These are phyloP conservation scores for Sporothrix luriei DNA, from an alignment of 2,329 filamentous ascomycete species.

Conservation along the genomic window DNA sequence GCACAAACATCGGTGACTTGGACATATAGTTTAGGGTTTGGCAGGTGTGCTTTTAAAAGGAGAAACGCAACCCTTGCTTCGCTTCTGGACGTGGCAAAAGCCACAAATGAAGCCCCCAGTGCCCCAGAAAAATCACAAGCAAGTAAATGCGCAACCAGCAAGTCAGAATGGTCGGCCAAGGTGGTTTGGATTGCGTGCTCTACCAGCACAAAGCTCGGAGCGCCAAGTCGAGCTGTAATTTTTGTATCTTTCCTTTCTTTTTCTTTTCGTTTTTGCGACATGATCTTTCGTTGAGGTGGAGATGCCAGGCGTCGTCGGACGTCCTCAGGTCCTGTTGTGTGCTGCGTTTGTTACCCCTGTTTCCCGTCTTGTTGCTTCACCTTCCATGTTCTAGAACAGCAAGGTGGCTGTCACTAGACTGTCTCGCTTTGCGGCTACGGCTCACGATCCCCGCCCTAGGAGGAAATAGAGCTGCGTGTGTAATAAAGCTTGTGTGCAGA, in stretches of 20 bases:
- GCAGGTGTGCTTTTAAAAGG: constrained; percentile 9
- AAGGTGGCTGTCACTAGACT: constrained; percentile 11
- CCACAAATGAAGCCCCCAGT: neutral
- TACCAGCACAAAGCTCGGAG: neutral
- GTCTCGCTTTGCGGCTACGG: constrained; percentile 6
- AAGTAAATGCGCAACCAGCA: neutral
- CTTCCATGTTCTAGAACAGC: constrained; percentile 5
- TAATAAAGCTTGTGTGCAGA: constrained; percentile 12
- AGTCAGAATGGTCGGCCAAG: neutral
- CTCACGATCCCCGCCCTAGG: constrained; percentile 12
- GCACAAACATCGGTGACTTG: no score
- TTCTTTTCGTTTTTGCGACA: neutral
- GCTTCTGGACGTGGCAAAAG: constrained; percentile 7
- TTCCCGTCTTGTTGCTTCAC: no score
- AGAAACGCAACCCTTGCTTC: neutral
- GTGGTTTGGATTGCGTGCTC: neutral
- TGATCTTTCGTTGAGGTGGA: neutral
- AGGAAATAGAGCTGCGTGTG: neutral
- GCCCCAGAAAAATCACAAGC: neutral
- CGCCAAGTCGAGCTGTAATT: neutral
- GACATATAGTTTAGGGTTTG: neutral
- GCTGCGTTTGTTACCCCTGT: neutral
- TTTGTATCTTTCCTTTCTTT: neutral
- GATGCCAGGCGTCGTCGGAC: neutral
- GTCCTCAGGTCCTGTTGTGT: neutral